A percentile compares a stretch with the other conserved stretches of the same genome.
Evolutionary conservation across 352 stramenopile genomes (phyloP).

Genomic region (Lagenidium sp.): DNA sequence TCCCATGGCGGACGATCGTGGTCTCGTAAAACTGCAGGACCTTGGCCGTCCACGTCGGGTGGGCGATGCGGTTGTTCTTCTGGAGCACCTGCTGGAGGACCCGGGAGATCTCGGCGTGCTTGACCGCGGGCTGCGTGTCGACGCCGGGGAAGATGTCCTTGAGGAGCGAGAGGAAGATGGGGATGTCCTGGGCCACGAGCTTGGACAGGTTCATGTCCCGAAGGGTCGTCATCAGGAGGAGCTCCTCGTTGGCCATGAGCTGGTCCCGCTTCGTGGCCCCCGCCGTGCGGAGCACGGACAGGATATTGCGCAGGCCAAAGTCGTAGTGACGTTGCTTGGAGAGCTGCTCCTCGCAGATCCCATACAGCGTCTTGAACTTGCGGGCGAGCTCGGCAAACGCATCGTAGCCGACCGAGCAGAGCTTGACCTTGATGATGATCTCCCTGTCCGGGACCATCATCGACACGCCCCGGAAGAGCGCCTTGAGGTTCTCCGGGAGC

Average conservation of each 20-base stretch:
- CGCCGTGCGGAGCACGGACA: constrained; percentile 93
- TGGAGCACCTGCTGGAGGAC: constrained; percentile 63
- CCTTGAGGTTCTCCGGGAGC: constrained; percentile 88
- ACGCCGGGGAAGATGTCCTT: constrained; percentile 80
- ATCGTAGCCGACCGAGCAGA: constrained; percentile 91
- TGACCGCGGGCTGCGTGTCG: constrained; percentile 32
- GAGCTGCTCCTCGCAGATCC: constrained; percentile 92
- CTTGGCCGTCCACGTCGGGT: constrained; percentile 78
- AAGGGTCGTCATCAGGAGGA: constrained; percentile 94
- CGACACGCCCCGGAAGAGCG: constrained; percentile 90
- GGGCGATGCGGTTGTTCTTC: constrained; percentile 54
- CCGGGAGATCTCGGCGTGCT: constrained; percentile 63
- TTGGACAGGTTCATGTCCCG: constrained; percentile 93
- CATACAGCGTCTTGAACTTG: constrained; percentile 96
- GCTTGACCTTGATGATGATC: constrained; percentile 93
- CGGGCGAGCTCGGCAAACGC: constrained; percentile 89
- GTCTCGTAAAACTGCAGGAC: constrained; percentile 92
- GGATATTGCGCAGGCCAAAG: constrained; percentile 92
- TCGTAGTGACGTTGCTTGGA: constrained; percentile 93
- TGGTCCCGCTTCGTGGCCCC: constrained; percentile 94
- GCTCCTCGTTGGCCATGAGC: constrained; percentile 86
- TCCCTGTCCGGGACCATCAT: constrained; percentile 97
- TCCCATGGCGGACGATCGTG: constrained; percentile 88
- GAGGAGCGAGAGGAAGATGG: constrained; percentile 88
- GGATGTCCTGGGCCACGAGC: constrained; percentile 87